Conservation (phyloP, 2,329 filamentous ascomycete species). For the Aotearoamyces nothofagi region DNA sequence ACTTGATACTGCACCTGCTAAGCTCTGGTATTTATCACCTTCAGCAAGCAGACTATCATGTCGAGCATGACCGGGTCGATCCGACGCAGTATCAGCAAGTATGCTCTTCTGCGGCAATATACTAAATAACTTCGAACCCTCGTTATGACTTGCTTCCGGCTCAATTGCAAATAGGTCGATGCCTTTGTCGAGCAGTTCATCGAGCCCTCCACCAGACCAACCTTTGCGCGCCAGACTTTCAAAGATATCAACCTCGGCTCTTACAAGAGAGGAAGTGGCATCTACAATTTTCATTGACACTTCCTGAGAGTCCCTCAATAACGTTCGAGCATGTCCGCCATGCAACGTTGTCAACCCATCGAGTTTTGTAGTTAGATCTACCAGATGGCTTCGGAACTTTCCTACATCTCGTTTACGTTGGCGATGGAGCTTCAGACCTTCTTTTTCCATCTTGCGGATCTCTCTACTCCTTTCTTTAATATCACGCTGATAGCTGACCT, state of each 20-base stretch:
- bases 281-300: constrained; percentile 47
- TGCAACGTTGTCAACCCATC: constrained; percentile 48
- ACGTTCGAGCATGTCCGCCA: constrained; percentile 39
- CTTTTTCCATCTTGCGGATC: constrained; percentile 48
- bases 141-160: constrained; percentile 18
- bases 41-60: constrained; percentile 40
- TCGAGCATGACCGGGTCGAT: constrained; percentile 24
- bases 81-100: constrained; percentile 33
- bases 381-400: constrained; percentile 45
- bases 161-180: constrained; percentile 41
- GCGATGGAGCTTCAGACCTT: constrained; percentile 43
- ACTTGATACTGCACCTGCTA: constrained; percentile 29
- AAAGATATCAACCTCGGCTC: constrained; percentile 56
- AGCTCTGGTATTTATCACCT: constrained; percentile 39
- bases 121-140: constrained; percentile 40
- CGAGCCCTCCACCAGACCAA: constrained; percentile 50
- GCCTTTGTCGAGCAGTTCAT: constrained; percentile 49
- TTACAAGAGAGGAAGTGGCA: constrained; percentile 47
- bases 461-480: constrained; percentile 40
- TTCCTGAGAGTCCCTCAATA: constrained; percentile 49
- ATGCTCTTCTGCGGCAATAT: constrained; percentile 50
- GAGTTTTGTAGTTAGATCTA: constrained; percentile 44
- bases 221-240: constrained; percentile 51
- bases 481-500: constrained; percentile 40
- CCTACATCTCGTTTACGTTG: constrained; percentile 45